Base-by-base conservation (phyloP, 169 alveolate species). In the Babesia gibsoni region DNA sequence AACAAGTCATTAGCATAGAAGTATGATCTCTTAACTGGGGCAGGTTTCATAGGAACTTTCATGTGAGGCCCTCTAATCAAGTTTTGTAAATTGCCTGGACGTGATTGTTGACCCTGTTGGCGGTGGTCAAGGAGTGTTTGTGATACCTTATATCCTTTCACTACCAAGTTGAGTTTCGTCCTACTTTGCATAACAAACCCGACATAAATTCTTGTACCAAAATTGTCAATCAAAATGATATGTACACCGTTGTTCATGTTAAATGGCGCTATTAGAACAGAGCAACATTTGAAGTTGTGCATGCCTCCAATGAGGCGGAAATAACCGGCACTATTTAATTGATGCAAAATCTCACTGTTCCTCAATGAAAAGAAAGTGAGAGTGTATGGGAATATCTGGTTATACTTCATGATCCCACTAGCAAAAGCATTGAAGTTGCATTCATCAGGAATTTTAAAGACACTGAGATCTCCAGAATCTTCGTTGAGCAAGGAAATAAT, bases 191-290 rank as follows among this genome's bases (percentile, higher is more conserved):
- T n/a, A 2, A 30, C 59, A 49, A 75, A 75, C 0, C 87, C 87
- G 5, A 78, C 67, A 39, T 22, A 78, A 8, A 78, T 53, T 12
- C 82, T 61, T 22, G 70, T 54, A 27, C 87, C 87, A 29, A 20
- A 20, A n/a, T 48, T 29, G 54, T 78, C 87, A n/a, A 75, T 65
- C 64, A 75, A 9, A 0, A 75, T 32, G 41, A 67, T 33, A 29
- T 75, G 73, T 20, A 75, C 84, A 7, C 84, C 84, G 5, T 75
- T 61, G 8, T 22, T n/a, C 3, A 42, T n/a, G 46, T 50, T 43
- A 22, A 43, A 14, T 0, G 84, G 84, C 0, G 73, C 80, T 5
- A 64, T 7, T 10, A 66, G 27, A 20, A 66, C 68, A 32, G 23
- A 22, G 14, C 29, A 43, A 10, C 52, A 53, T 3, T 46, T 37